Evolutionary conservation across 2,329 filamentous ascomycete species (phyloP).

Genomic region (Geosmithia flava): DNA sequence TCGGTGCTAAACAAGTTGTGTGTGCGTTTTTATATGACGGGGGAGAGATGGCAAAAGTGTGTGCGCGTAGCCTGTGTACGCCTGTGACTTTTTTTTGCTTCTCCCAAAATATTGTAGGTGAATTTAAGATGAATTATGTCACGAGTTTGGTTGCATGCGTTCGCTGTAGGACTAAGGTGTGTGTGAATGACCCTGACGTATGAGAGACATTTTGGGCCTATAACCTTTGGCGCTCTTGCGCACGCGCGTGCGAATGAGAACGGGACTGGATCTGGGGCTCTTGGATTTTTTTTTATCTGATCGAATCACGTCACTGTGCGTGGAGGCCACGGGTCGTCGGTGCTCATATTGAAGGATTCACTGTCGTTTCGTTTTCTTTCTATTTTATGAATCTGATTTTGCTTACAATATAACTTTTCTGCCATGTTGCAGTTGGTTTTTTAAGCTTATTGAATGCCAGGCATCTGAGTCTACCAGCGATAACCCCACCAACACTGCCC

Average conservation of each 20-base stretch:
- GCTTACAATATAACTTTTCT: too few species aligned
- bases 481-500: too few species aligned
- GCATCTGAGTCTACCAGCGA: too few species aligned
- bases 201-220: neutral
- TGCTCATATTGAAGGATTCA: neutral
- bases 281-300: neutral
- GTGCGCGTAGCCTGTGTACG: too few species aligned
- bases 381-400: too few species aligned
- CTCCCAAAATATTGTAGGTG: neutral
- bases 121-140: neutral
- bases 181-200: neutral
- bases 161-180: neutral
- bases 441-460: too few species aligned
- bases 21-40: too few species aligned
- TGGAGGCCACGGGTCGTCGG: neutral
- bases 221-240: neutral
- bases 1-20: too few species aligned
- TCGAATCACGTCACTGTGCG: neutral
- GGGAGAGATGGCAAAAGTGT: too few species aligned
- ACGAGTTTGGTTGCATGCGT: conserved; percentile 3
- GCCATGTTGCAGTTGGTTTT: too few species aligned
- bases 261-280: neutral
- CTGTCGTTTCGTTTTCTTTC: too few species aligned
- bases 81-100: too few species aligned
- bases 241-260: neutral